Evolutionary conservation across 495 filamentous ascomycete genomes (phyloP).

Genomic region (Chaetomidium leptoderma): DNA sequence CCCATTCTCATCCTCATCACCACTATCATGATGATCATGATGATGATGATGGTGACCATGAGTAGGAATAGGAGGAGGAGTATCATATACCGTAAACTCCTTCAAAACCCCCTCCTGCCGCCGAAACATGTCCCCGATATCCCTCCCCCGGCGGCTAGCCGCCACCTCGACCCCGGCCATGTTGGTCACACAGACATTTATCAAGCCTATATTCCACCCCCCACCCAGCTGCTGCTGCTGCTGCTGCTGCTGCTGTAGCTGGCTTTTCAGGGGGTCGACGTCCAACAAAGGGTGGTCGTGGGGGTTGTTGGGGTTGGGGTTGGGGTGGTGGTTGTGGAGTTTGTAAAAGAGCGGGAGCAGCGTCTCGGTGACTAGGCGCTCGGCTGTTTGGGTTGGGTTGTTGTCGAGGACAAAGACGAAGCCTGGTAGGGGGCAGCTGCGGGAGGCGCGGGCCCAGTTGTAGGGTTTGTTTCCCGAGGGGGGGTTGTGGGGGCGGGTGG

Average conservation of each 20-base stretch:
- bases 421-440: slow-evolving; percentile 60
- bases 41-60: no score
- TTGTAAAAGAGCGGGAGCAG: slow-evolving; percentile 67
- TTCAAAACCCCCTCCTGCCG: slow-evolving; percentile 60
- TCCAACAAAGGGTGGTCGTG: no score
- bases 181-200: slow-evolving; percentile 85
- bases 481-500: slow-evolving; percentile 60
- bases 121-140: slow-evolving; percentile 68
- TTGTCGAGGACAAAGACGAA: slow-evolving; percentile 65
- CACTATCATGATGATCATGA: background rate
- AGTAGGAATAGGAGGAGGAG: no score
- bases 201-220: slow-evolving; percentile 72
- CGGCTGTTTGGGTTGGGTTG: slow-evolving; percentile 55
- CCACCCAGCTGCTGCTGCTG: slow-evolving; percentile 1
- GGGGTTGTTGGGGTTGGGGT: background rate
- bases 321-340: slow-evolving; percentile 46
- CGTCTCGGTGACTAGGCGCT: slow-evolving; percentile 63
- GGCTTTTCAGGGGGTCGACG: no score
- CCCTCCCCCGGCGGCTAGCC: slow-evolving; percentile 46
- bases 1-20: background rate
- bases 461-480: slow-evolving; percentile 26
- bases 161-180: slow-evolving; percentile 65
- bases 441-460: slow-evolving; percentile 59
- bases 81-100: slow-evolving; percentile 52
- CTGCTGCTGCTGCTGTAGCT: slow-evolving; percentile 11